Base-by-base conservation (phyloP, 495 filamentous ascomycete species). In the Viridothelium virens region DNA sequence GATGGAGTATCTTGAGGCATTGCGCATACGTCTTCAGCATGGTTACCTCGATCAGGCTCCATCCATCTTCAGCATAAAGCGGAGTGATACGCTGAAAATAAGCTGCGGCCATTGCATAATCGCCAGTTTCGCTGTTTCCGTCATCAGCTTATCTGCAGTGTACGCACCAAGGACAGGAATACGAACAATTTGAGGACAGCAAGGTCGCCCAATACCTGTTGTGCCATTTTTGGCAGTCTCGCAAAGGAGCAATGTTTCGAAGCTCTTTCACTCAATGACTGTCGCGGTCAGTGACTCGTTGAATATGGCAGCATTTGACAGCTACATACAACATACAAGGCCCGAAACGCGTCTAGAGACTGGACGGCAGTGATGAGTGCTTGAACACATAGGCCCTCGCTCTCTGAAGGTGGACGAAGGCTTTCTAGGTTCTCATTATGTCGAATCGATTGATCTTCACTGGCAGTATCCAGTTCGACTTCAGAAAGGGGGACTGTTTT, bases 11-110 rank as follows among this genome's bases (percentile, higher is more conserved):
- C 72, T 91, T 89, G 61, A 97, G 81, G 76, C 91, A 97, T 44
- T 84, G 84, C 2, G 91, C 86, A 74, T 95, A 91, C 82, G 97
- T 87, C 62, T 90, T 83, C 37, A 98, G 80, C 83, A 96, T 89
- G 2, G 85, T 86, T 11, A 89, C 82, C 72, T 96, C 91, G 12
- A 96, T 79, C 3, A 88, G 76, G 50, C 80, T 84, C 94, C 94
- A 98, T 16, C 87, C 82, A 68, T 84, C 86, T 62, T 88, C 87
- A 0, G 87, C 89, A 72, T 94, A 97, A 70, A 91, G 89, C 2
- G 91, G 88, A 7, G 89, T 87, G 65, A 92, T 84, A n/a, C 86
- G 82, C 71, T 87, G 85, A 73, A 97, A 92, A 71, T 90, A 92
- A 2, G 82, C 85, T 1, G 90, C 87, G 12, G 93, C 92, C 12